Base-by-base conservation (phyloP, 2,329 filamentous ascomycete species). In the Diaporthe sp. region DNA sequence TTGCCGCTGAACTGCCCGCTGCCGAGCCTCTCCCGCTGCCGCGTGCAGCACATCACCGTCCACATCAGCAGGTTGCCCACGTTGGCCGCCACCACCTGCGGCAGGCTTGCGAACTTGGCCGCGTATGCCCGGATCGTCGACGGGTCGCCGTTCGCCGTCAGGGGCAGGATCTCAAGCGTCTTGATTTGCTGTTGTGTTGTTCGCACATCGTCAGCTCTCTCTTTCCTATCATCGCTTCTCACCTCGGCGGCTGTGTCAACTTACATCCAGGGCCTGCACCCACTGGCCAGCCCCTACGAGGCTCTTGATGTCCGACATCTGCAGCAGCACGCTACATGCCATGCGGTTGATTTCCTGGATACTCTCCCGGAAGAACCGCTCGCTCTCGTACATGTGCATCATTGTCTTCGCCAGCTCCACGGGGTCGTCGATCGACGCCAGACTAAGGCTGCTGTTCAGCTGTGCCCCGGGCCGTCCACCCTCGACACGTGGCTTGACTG, bases 11-110 rank as follows among this genome's bases (percentile, higher is more conserved):
- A 98, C 79, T 93, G 90, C 39, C 93, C 92, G 75, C 88, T 90
- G 74, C 90, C 89, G 62, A 97, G 88, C 77, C 92, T 87, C 79
- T 94, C 92, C 77, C 94, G 91, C 84, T 98, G 93, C 74, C 92
- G 90, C 68, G 93, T 93, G 84, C 96, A 97, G 85, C 94, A 95
- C 57, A 93, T 90, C 79, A 99, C 95, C 68, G 95, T 95, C 97
- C 97, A 98, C 86, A 98, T 93, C 78, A 99, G 90, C 77, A 98
- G 88, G 84, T 96, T 95, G 25, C 96, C 96, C 80, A 98, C 92
- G 81, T 97, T 98, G 82, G 95, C 93, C 3, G 96, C 93, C 55
- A 99, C 94, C 10, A 95, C 91, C 79, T 95, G 92, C 5, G 95
- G 91, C 55, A 98, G 90, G 2, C 90, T 88, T 22, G 94, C 91